Conservation (phyloP, 2,329 filamentous ascomycete genomes). For the Scedosporium dehoogii region DNA sequence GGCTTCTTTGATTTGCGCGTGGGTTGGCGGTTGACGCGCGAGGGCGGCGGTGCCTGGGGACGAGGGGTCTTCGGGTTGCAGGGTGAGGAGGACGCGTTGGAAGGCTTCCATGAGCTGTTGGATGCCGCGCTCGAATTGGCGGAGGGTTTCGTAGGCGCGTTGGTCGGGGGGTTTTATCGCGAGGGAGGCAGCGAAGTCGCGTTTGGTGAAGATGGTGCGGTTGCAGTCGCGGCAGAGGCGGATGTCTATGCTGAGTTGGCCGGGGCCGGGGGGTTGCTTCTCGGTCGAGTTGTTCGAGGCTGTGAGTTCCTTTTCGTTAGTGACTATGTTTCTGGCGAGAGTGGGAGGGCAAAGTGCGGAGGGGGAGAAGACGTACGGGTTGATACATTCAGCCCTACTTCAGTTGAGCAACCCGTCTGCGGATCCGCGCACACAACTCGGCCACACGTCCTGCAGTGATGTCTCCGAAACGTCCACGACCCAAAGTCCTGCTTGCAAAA, state of each 20-base stretch:
- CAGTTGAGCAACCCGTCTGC: conserved; percentile 72
- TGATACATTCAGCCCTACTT: conserved; percentile 71
- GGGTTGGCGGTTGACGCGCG: conserved; percentile 32
- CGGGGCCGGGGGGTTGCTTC: conserved; percentile 24
- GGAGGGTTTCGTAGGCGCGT: conserved; percentile 70
- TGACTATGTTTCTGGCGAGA: neutral
- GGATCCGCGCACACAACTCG: conserved; percentile 86
- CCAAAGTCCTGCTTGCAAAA: conserved; percentile 96
- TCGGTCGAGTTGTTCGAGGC: conserved; percentile 27
- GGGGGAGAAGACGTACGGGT: conserved; percentile 25
- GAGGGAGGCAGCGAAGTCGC: conserved; percentile 67
- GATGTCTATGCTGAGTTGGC: conserved; percentile 63
- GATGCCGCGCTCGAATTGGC: conserved; percentile 83
- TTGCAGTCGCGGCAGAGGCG: conserved; percentile 90
- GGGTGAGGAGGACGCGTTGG: conserved; percentile 60
- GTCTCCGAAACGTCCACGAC: conserved; percentile 81
- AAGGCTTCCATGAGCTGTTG: conserved; percentile 72
- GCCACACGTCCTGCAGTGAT: conserved; percentile 91
- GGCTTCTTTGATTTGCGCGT: conserved; percentile 70
- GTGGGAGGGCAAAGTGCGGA: neutral
- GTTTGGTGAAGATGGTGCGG: conserved; percentile 48
- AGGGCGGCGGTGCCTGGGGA: neutral
- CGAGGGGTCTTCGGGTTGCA: conserved; percentile 31
- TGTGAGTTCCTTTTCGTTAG: conserved; percentile 6
- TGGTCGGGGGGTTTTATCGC: conserved; percentile 62